Base-by-base conservation (phyloP, 2,329 filamentous ascomycete species). In the Alternaria consortialis region DNA sequence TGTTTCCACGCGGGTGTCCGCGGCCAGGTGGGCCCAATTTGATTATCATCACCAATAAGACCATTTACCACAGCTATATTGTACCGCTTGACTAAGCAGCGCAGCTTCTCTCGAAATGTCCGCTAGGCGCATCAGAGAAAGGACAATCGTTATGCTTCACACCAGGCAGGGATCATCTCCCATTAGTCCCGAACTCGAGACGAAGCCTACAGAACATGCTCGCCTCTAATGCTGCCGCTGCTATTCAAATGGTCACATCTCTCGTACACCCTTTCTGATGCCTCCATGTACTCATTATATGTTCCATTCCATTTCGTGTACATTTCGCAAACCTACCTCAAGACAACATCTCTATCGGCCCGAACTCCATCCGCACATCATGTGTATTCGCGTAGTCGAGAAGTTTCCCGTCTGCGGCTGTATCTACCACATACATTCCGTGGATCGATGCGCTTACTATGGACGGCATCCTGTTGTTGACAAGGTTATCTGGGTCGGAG, bases 331-430 rank as follows among this genome's bases (percentile, higher is more conserved):
- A n/a, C 20, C 15, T 42, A 2, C 20, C 44, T 17, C 37, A 27
- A 25, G 40, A 32, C 44, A 40, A 12, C 32, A n/a, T 17, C 3
- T 0, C 2, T 25, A 27, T 42, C 39, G 36, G 44, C 34, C 36
- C 37, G 17, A 42, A 34, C 25, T 29, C 15, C n/a, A 29, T 29
- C 23, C 17, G 53, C 39, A 13, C 57, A 68, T 25, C 23, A 79
- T 79, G 77, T 79, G 77, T 53, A 66, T 77, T 46, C 72, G 74
- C 25, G 64, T 79, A 23, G 68, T 79, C 17, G 77, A 79, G 56
- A 74, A 72, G 51, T 79, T 74, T 52, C 70, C 77, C 3, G 74
- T 72, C n/a, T 79, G 77, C 51, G 76, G 76, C 25, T 79, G 76
- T 62, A 67, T 70, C 25, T 79, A 79, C 56, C 71, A 77, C 53